A percentile compares a stretch with the other conserved stretches of the same genome.
phyloP scores from a whole-genome alignment of 768 basidiomycete genomes.

The Pleurotus sapidus region DNA sequence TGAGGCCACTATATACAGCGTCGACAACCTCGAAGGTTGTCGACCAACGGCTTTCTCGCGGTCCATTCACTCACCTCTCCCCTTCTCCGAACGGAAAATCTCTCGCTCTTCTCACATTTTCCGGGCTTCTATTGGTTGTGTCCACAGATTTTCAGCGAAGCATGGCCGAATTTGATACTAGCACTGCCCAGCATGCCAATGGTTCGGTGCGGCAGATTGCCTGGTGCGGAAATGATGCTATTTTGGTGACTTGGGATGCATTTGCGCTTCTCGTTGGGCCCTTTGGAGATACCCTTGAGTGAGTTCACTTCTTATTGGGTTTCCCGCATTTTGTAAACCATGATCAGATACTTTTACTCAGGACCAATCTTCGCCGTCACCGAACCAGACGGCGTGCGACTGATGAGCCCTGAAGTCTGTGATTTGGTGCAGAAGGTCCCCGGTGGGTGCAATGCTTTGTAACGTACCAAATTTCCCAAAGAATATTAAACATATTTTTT shows the following conservation, averaged over 20 bases:
- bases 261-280: conserved; percentile 88
- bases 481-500: background rate
- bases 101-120: conserved; percentile 75
- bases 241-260: conserved; percentile 80
- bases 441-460: conserved; percentile 39
- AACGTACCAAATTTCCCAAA: background rate
- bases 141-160: conserved; percentile 89
- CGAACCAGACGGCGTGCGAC: conserved; percentile 88
- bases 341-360: conserved; percentile 70
- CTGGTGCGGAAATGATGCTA: conserved; percentile 97
- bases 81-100: conserved; percentile 95
- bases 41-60: conserved; percentile 85
- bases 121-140: conserved; percentile 86
- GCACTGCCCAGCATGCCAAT: conserved; percentile 46
- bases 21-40: conserved; percentile 87
- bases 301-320: conserved; percentile 24
- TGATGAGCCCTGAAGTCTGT: conserved; percentile 74
- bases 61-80: conserved; percentile 84
- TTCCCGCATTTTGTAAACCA: conserved; percentile 5
- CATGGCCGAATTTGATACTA: conserved; percentile 84
- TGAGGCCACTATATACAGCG: conserved; percentile 73
- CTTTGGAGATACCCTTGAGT: conserved; percentile 84
- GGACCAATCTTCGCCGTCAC: conserved; percentile 77
- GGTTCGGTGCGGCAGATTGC: conserved; percentile 70
- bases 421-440: conserved; percentile 96